Conservation (phyloP, 345 rosid genomes). For the Hirschfeldia incana region DNA sequence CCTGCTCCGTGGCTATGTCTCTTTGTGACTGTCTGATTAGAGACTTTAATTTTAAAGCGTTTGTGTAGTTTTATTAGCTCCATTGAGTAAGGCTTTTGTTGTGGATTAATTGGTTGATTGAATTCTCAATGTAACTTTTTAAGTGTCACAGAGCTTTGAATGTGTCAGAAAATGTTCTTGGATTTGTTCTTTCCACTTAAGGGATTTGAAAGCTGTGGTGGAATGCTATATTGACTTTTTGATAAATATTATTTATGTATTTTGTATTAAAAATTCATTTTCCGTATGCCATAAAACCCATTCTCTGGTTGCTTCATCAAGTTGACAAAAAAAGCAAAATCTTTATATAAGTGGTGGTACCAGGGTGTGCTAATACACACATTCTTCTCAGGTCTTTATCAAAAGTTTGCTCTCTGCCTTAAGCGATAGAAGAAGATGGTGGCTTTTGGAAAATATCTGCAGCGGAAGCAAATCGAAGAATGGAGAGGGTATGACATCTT, state of each 20-base stretch:
- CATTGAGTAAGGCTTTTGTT: background rate
- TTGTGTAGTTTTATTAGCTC: background rate
- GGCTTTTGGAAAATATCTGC: conserved; percentile 89
- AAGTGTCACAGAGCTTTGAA: conserved; percentile 15
- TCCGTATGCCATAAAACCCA: conserved; percentile 23
- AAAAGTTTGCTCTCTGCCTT: conserved; percentile 8
- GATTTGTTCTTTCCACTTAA: background rate
- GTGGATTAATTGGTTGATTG: background rate
- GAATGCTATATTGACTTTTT: conserved; percentile 28
- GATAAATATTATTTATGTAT: conserved; percentile 23
- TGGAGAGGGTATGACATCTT: conserved; percentile 76
- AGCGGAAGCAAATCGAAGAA: conserved; percentile 84
- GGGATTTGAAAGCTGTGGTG: too few relatives aligned
- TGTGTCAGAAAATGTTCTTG: conserved; percentile 3
- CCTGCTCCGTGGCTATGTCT: conserved; percentile 12
- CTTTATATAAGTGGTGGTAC: conserved; percentile 31
- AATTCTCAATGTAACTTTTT: background rate
- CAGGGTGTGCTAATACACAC: background rate
- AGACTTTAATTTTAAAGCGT: background rate
- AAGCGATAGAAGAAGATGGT: conserved; percentile 62
- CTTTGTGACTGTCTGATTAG: background rate
- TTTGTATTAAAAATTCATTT: conserved; percentile 17
- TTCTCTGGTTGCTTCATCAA: conserved; percentile 21
- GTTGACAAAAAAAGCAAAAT: conserved; percentile 25
- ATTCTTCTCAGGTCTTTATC: conserved; percentile 27